Conservation (phyloP, 2,329 filamentous ascomycete species). For the Ciborinia camelliae region DNA sequence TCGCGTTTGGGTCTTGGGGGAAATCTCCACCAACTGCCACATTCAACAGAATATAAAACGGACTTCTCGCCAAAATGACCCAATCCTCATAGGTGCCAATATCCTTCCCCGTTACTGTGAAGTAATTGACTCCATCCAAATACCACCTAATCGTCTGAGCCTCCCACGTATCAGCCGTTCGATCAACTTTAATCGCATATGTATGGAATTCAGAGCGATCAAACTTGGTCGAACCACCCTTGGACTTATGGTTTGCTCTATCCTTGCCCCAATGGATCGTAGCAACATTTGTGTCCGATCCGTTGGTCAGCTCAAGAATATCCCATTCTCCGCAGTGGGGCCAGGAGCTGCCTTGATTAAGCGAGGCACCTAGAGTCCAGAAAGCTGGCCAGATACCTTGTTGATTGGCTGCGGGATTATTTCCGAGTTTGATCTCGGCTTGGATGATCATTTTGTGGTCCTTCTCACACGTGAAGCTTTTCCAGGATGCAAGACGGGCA, state of each 20-base stretch:
- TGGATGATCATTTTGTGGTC: conserved; percentile 42
- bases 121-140: background rate
- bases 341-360: conserved; percentile 42
- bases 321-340: conserved; percentile 46
- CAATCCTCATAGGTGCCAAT: conserved; percentile 23
- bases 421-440: conserved; percentile 41
- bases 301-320: conserved; percentile 45
- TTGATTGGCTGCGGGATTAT: conserved; percentile 31
- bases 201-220: background rate
- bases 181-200: background rate
- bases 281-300: conserved; percentile 38
- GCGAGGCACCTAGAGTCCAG: conserved; percentile 44
- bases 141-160: background rate
- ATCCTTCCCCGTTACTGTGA: conserved; percentile 16
- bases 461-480: conserved; percentile 38
- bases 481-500: conserved; percentile 44
- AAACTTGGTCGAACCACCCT: conserved; percentile 36
- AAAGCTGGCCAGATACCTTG: conserved; percentile 48
- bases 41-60: conserved; percentile 27
- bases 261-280: conserved; percentile 41
- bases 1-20: conserved; percentile 20
- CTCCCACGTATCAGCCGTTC: background rate
- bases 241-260: conserved; percentile 33
- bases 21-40: conserved; percentile 29
- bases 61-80: conserved; percentile 19